A percentile compares a stretch with the other conserved stretches of the same genome.
These are phyloP conservation scores for Monosporascus sp. DNA, from an alignment of 2,329 filamentous ascomycete genomes.

Conservation along the genomic window DNA sequence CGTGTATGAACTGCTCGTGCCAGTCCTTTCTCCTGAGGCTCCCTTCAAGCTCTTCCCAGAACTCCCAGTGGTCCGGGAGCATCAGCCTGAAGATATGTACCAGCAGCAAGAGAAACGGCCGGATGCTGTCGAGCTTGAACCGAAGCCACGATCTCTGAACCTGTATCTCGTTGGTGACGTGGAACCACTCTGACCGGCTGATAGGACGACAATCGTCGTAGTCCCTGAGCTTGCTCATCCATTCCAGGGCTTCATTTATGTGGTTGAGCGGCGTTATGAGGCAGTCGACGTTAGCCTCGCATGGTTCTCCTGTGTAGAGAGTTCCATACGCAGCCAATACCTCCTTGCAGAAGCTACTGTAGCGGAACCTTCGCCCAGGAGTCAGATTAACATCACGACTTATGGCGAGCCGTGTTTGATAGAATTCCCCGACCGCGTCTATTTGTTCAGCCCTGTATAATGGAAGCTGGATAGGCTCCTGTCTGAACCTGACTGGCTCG, in stretches of 20 bases:
- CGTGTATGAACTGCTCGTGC: slow-evolving; percentile 16
- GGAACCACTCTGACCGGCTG: slow-evolving; percentile 16
- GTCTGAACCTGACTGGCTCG: slow-evolving; percentile 4
- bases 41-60: slow-evolving; percentile 17
- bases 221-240: slow-evolving; percentile 11
- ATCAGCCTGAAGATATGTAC: slow-evolving; percentile 14
- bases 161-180: neutral
- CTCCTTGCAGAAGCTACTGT: neutral
- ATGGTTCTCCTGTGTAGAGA: neutral
- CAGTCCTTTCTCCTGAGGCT: slow-evolving; percentile 14
- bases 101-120: slow-evolving; percentile 16
- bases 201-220: slow-evolving; percentile 18
- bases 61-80: slow-evolving; percentile 9
- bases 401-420: neutral
- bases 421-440: neutral
- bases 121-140: slow-evolving; percentile 19
- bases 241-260: slow-evolving; percentile 11
- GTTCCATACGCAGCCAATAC: neutral
- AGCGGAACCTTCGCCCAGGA: neutral
- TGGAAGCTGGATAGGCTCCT: slow-evolving; percentile 4
- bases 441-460: neutral
- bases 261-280: slow-evolving; percentile 6
- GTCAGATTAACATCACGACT: neutral
- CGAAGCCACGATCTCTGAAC: slow-evolving; percentile 12
- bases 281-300: neutral